These are phyloP conservation scores for Huntiella abstrusa DNA, from an alignment of 2,329 filamentous ascomycete species.

Conservation along the genomic window DNA sequence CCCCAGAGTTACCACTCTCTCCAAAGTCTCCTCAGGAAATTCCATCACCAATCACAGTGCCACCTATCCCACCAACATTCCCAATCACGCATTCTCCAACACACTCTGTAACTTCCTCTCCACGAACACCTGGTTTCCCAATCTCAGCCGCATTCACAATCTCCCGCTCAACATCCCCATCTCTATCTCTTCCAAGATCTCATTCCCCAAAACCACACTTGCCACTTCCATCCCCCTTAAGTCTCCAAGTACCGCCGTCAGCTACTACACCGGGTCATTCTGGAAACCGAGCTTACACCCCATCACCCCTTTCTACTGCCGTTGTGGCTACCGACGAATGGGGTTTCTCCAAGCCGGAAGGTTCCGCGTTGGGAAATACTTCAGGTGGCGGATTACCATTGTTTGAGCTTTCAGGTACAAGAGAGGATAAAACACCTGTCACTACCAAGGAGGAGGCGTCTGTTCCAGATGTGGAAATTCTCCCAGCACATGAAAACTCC, in stretches of 20 bases:
- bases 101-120: slow-evolving; percentile 9
- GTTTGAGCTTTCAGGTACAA: neutral
- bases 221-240: neutral
- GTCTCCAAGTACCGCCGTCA: neutral
- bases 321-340: no score
- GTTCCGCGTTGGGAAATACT: neutral
- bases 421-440: neutral
- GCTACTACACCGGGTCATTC: no score
- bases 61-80: slow-evolving; percentile 8
- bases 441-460: neutral
- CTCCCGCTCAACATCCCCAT: neutral
- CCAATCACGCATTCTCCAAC: slow-evolving; percentile 4
- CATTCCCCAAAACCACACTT: neutral
- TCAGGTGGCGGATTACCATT: neutral
- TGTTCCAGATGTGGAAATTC: neutral
- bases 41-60: slow-evolving; percentile 2
- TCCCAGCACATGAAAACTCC: neutral
- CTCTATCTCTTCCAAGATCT: slow-evolving; percentile 1
- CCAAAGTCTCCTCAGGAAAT: neutral
- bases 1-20: neutral
- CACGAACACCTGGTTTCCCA: slow-evolving; percentile 2
- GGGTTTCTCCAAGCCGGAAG: neutral
- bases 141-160: neutral
- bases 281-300: slow-evolving; percentile 1
- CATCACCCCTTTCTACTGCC: slow-evolving; percentile 7